These are phyloP conservation scores for Pseudoscleropodium purum DNA, from an alignment of 225 moss, liverwort and hornwort species.

Conservation along the genomic window DNA sequence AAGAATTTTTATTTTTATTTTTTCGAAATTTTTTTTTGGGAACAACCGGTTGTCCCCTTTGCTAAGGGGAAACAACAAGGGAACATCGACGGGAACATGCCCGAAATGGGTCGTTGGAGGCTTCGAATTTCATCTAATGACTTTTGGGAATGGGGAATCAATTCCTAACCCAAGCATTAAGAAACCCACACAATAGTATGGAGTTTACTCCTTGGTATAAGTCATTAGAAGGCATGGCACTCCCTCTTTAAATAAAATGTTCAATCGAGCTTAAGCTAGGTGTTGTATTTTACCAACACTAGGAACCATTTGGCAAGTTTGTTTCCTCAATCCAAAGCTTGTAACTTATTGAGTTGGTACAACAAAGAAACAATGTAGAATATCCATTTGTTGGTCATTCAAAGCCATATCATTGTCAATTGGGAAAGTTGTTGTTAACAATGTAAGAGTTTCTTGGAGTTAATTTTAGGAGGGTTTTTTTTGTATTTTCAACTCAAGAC, in stretches of 20 bases:
- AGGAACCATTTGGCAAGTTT: not conserved
- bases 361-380: not conserved
- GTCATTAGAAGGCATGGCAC: not conserved
- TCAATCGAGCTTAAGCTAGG: not conserved
- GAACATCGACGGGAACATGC: too few relatives aligned
- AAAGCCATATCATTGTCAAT: not conserved
- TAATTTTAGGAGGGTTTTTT: not conserved
- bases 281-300: not conserved
- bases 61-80: too few relatives aligned
- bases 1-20: too few relatives aligned
- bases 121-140: too few relatives aligned
- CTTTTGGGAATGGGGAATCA: fast-evolving
- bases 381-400: not conserved
- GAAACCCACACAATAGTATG: fast-evolving
- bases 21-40: too few relatives aligned
- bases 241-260: fast-evolving
- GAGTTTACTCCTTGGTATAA: not conserved
- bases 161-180: not conserved
- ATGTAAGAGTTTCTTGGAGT: not conserved
- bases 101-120: too few relatives aligned
- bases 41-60: too few relatives aligned
- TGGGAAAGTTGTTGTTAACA: not conserved
- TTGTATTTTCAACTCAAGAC: not conserved
- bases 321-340: not conserved
- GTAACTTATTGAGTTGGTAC: not conserved